These are phyloP conservation scores for Ocimum tenuiflorum DNA, from an alignment of 257 asterid species.

Conservation along the genomic window DNA sequence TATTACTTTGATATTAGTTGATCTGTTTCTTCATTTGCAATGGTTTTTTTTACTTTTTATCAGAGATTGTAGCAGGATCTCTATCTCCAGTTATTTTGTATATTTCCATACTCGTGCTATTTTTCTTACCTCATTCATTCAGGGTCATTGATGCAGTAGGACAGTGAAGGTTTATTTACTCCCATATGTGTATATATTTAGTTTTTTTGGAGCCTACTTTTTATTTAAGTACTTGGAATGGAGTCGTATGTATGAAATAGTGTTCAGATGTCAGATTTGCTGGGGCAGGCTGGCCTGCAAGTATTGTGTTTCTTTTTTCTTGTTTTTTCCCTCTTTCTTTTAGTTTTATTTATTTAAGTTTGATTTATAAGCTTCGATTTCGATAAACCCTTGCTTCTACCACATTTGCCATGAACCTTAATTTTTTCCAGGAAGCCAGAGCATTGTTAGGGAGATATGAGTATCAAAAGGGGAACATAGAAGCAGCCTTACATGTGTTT, in stretches of 20 bases:
- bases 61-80: too few relatives aligned
- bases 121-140: too few relatives aligned
- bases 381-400: neutral
- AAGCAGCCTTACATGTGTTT: slow-evolving; percentile 86
- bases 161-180: too few relatives aligned
- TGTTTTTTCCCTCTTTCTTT: neutral
- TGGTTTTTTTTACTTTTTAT: neutral
- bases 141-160: neutral
- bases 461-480: slow-evolving; percentile 80
- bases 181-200: too few relatives aligned
- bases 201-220: neutral
- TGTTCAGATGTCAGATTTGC: neutral
- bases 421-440: slow-evolving; percentile 75
- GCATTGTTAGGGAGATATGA: slow-evolving; percentile 88
- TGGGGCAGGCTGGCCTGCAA: neutral
- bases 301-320: too few relatives aligned
- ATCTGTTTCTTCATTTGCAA: slow-evolving; percentile 3
- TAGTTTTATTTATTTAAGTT: neutral
- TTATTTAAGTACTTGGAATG: neutral
- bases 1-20: slow-evolving; percentile 9
- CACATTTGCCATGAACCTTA: neutral
- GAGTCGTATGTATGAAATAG: neutral
- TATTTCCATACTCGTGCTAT: too few relatives aligned
- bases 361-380: neutral
- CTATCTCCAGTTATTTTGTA: too few relatives aligned